Conservation (phyloP, 2,329 filamentous ascomycete species). For the Juglanconis sp. region DNA sequence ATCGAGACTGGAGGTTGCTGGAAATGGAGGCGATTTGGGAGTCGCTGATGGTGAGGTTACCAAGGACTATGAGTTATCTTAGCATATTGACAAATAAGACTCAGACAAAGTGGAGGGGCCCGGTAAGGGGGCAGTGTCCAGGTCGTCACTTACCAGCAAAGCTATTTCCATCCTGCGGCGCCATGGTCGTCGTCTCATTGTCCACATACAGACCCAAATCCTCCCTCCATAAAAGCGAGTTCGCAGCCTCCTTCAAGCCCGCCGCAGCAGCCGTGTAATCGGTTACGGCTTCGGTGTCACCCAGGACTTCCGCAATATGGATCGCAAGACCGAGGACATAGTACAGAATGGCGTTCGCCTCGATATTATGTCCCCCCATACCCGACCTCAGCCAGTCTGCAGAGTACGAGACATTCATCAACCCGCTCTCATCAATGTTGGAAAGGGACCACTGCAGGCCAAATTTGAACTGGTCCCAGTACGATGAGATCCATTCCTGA, state of each 20-base stretch:
- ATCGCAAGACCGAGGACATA: conserved; percentile 47
- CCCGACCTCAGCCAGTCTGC: conserved; percentile 51
- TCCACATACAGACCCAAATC: conserved; percentile 20
- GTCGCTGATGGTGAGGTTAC: conserved; percentile 11
- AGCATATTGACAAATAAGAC: not conserved
- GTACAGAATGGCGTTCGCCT: conserved; percentile 52
- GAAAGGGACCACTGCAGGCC: conserved; percentile 40
- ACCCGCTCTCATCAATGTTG: conserved; percentile 34
- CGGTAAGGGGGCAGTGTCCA: not conserved
- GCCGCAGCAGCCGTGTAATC: conserved; percentile 5
- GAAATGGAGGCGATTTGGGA: conserved; percentile 10
- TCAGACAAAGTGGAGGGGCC: no score
- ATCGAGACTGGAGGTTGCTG: conserved; percentile 17
- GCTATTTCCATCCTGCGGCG: conserved; percentile 21
- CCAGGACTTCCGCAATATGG: conserved; percentile 42
- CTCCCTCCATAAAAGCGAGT: conserved; percentile 12
- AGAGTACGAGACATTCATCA: conserved; percentile 46
- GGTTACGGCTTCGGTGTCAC: conserved; percentile 25
- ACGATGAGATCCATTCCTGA: conserved; percentile 39
- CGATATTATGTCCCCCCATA: conserved; percentile 48
- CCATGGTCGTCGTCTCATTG: conserved; percentile 18
- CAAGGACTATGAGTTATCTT: conserved; percentile 1
- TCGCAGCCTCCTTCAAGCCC: conserved; percentile 10
- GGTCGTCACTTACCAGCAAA: conserved; percentile 13
- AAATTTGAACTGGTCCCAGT: conserved; percentile 46